Evolutionary conservation across 202 grass and related monocot genomes (phyloP).

Genomic region (Schoenoplectus tabernaemontani): DNA sequence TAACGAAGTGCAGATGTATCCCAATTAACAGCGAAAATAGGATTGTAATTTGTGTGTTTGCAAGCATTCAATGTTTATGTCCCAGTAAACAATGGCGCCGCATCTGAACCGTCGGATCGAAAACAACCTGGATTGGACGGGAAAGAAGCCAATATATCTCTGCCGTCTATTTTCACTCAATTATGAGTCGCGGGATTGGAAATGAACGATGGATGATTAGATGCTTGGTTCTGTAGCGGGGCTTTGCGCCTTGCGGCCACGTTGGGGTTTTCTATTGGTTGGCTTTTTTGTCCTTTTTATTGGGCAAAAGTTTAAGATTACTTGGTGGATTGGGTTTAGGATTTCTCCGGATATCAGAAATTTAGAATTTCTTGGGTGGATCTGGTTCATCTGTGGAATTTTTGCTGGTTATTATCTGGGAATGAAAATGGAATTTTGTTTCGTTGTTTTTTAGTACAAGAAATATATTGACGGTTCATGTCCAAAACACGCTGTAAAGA

Average conservation of each 20-base stretch:
- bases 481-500: background rate
- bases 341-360: background rate
- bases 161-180: background rate
- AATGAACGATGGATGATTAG: background rate
- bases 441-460: background rate
- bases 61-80: background rate
- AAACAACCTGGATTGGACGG: background rate
- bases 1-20: slow-evolving; percentile 6
- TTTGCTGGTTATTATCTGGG: background rate
- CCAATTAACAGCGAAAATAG: slow-evolving; percentile 15
- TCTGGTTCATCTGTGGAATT: background rate
- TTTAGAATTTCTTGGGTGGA: background rate
- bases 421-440: background rate
- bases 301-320: background rate
- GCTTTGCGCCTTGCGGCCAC: background rate
- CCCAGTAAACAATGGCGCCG: background rate
- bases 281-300: background rate
- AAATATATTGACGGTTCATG: background rate
- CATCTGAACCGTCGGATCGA: background rate
- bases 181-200: background rate
- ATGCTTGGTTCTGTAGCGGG: background rate
- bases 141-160: background rate
- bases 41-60: slow-evolving; percentile 12
- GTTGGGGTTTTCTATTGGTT: background rate
- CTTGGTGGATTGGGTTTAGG: background rate